These are phyloP conservation scores for Plasmodium yoelii DNA, from an alignment of 169 alveolate species.

Conservation along the genomic window DNA sequence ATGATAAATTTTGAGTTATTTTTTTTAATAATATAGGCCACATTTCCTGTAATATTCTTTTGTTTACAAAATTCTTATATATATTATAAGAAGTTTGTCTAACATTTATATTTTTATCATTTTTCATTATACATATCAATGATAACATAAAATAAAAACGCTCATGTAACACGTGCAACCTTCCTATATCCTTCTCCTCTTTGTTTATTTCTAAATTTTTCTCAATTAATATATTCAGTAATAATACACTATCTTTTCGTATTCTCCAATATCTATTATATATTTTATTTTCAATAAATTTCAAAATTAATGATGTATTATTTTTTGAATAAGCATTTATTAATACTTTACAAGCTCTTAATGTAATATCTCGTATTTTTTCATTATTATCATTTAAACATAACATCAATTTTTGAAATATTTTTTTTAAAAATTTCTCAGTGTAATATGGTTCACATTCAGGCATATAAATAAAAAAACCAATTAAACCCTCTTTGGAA, in stretches of 20 bases:
- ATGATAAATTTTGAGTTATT: conserved; percentile 73
- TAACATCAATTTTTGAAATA: conserved; percentile 52
- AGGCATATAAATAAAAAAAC: conserved; percentile 73
- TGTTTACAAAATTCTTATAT: conserved; percentile 60
- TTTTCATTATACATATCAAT: conserved; percentile 70
- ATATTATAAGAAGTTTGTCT: conserved; percentile 64
- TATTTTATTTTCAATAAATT: conserved; percentile 69
- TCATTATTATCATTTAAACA: conserved; percentile 71
- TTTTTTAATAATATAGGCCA: conserved; percentile 70
- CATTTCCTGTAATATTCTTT: conserved; percentile 72
- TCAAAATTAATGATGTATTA: conserved; percentile 73
- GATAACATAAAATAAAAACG: conserved; percentile 74
- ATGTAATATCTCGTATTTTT: conserved; percentile 57
- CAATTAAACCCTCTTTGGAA: conserved; percentile 71
- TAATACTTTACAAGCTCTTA: conserved; percentile 68
- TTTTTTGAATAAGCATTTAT: conserved; percentile 36
- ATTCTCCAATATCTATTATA: conserved; percentile 67
- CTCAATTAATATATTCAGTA: conserved; percentile 67
- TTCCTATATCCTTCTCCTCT: conserved; percentile 53
- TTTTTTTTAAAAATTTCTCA: conserved; percentile 73
- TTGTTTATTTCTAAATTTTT: conserved; percentile 72
- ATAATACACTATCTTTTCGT: conserved; percentile 49
- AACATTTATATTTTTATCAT: conserved; percentile 70
- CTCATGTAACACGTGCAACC: conserved; percentile 51
- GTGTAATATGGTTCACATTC: conserved; percentile 63